These are phyloP conservation scores for Triticum turgidum DNA, from an alignment of 176 grass and related monocot genomes.

Conservation along the genomic window DNA sequence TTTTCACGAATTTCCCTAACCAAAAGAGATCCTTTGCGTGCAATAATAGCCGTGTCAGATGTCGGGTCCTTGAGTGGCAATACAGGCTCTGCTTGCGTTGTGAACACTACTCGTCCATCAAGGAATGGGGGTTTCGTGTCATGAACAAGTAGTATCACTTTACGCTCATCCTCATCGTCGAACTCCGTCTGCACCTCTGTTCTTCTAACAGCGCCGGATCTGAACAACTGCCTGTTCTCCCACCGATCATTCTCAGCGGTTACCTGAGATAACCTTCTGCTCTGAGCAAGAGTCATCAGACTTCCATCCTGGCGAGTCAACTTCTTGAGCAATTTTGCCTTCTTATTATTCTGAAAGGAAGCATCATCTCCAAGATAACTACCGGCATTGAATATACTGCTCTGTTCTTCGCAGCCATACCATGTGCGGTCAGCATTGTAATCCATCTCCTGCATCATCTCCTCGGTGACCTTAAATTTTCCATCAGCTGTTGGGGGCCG, in stretches of 20 bases:
- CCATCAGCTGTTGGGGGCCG: constrained; percentile 50
- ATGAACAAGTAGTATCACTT: constrained; percentile 93
- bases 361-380: neutral
- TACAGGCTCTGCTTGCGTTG: constrained; percentile 91
- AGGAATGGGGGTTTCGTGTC: constrained; percentile 91
- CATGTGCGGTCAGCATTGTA: constrained; percentile 67
- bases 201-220: constrained; percentile 87
- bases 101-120: constrained; percentile 82
- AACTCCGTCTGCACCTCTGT: constrained; percentile 92
- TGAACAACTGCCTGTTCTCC: constrained; percentile 35
- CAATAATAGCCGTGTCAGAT: constrained; percentile 91
- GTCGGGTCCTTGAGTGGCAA: constrained; percentile 91
- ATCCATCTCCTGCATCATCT: constrained; percentile 91
- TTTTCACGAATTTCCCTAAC: constrained; percentile 96
- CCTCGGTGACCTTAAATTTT: constrained; percentile 64
- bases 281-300: constrained; percentile 73
- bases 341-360: neutral
- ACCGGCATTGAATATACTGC: neutral
- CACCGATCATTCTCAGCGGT: constrained; percentile 68
- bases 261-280: constrained; percentile 79
- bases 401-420: neutral
- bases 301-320: constrained; percentile 40
- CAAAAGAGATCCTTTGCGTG: constrained; percentile 80
- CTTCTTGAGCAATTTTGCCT: neutral
- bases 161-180: constrained; percentile 89